Base-by-base conservation (phyloP, 2,329 filamentous ascomycete genomes). In the Xylaria sp. region DNA sequence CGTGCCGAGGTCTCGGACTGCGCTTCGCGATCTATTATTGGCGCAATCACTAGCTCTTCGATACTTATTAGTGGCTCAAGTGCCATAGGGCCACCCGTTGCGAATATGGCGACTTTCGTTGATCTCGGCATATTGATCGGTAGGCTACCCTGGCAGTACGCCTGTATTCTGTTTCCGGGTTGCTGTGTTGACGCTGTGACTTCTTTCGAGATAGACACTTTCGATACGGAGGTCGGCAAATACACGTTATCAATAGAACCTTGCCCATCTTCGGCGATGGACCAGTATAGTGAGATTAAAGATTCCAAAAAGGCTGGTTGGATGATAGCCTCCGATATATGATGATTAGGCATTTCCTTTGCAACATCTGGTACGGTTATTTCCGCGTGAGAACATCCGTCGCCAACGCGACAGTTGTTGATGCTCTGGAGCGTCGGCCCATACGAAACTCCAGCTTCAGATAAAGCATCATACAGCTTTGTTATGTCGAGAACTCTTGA, bases 351-450 rank as follows among this genome's bases (percentile, higher is more conserved):
- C 78, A 79, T 79, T 56, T 78, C 74, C 58, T 76, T 76, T 14
- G 76, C 71, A 3, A 78, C 69, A 58, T 80, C 77, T 4, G 72
- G 67, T 8, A 76, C 72, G 8, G 74, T 46, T 4, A 82, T 63
- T n/a, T 76, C 72, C 5, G 76, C 77, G 40, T 71, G 64, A 11
- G 74, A 76, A 63, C 69, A 77, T 7, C 52, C 68, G 42, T 70
- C 67, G 11, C 75, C 77, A 4, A 80, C 79, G 21, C 75, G 76
- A 67, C 80, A 83, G 57, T 81, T 78, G 45, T 75, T 74, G 9
- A 87, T 67, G 3, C 82, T 80, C 69, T 83, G 82, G 74, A 87
- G 87, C 0, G 77, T 77, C 1, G 78, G 72, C 0, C 84, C 84
- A 64, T 86, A 86, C 1, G 75, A 73, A 0, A 83, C 81, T 0